Percentiles rank a stretch among this genome's conserved stretches.
phyloP scores from a whole-genome alignment of 306 rosid species.

The Chamaecrista fasciculata region DNA sequence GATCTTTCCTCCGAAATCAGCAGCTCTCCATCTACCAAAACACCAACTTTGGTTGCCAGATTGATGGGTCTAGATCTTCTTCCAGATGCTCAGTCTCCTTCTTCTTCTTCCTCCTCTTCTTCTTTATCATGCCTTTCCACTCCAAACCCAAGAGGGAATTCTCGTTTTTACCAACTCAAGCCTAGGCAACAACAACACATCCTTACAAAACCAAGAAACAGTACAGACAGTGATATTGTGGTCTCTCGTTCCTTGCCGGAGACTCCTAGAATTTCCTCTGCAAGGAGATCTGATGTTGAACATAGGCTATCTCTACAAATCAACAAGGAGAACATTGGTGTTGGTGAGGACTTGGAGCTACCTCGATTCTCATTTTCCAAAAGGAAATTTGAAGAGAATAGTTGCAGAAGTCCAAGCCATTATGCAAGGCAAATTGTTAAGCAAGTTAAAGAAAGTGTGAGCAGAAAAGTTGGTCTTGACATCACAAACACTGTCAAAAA shows the following conservation, averaged over 20 bases:
- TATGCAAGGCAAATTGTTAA: slow-evolving; percentile 79
- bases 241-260: slow-evolving; percentile 67
- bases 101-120: slow-evolving; percentile 38
- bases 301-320: slow-evolving; percentile 83
- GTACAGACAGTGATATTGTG: slow-evolving; percentile 31
- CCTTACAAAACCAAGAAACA: slow-evolving; percentile 43
- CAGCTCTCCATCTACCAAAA: slow-evolving; percentile 76
- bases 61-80: slow-evolving; percentile 96
- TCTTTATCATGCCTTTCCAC: slow-evolving; percentile 40
- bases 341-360: slow-evolving; percentile 45
- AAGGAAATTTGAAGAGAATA: slow-evolving; percentile 46
- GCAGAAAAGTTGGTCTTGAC: slow-evolving; percentile 69
- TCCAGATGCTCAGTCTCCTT: slow-evolving; percentile 60
- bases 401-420: slow-evolving; percentile 51
- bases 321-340: slow-evolving; percentile 59
- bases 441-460: slow-evolving; percentile 69
- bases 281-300: slow-evolving; percentile 69
- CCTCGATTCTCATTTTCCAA: slow-evolving; percentile 50
- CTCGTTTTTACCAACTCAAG: slow-evolving; percentile 18
- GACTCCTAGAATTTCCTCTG: slow-evolving; percentile 69
- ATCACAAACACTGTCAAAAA: slow-evolving; percentile 63
- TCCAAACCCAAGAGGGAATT: slow-evolving; percentile 32
- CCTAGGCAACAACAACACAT: slow-evolving; percentile 38
- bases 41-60: slow-evolving; percentile 92
- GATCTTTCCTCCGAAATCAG: slow-evolving; percentile 56